Conservation (phyloP, 495 filamentous ascomycete genomes). For the Aspergillus bertholletiae region DNA sequence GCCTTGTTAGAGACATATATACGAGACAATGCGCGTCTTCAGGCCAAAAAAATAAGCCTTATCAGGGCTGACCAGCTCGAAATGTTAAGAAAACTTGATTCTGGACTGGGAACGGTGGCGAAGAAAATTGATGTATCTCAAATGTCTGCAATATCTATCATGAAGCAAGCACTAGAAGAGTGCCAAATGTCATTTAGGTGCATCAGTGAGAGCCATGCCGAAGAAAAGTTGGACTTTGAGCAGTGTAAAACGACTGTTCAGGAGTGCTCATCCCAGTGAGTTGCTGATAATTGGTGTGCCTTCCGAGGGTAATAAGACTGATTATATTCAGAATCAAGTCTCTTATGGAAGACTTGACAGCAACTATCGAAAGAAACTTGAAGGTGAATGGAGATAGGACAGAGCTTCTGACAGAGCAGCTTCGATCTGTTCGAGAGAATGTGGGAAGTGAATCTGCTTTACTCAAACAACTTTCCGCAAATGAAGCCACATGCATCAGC, state of each 20-base stretch:
- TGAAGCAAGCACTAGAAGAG: constrained; percentile 13
- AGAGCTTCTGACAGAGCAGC: constrained; percentile 15
- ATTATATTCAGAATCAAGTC: constrained; percentile 23
- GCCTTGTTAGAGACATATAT: constrained; percentile 31
- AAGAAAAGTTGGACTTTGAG: constrained; percentile 17
- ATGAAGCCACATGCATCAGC: constrained; percentile 4
- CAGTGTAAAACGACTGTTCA: constrained; percentile 14
- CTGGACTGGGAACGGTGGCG: constrained; percentile 11
- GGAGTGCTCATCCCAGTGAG: constrained; percentile 23
- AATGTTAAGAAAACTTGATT: constrained; percentile 18
- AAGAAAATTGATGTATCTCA: constrained; percentile 10
- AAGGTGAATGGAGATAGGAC: constrained; percentile 14
- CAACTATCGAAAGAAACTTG: constrained; percentile 9
- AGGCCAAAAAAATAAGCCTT: constrained; percentile 20
- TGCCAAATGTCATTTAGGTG: constrained; percentile 14
- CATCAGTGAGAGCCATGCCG: constrained; percentile 16
- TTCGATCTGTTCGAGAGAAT: constrained; percentile 15
- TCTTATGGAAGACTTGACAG: constrained; percentile 14
- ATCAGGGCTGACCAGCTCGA: constrained; percentile 27
- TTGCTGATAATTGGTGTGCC: neutral
- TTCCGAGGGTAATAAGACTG: no score
- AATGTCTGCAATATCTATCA: constrained; percentile 8
- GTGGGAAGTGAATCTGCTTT: constrained; percentile 23
- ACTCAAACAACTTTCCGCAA: constrained; percentile 20
- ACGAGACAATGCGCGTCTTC: constrained; percentile 23